Conservation (phyloP, 2,329 filamentous ascomycete species). For the Elsinoe necatrix region DNA sequence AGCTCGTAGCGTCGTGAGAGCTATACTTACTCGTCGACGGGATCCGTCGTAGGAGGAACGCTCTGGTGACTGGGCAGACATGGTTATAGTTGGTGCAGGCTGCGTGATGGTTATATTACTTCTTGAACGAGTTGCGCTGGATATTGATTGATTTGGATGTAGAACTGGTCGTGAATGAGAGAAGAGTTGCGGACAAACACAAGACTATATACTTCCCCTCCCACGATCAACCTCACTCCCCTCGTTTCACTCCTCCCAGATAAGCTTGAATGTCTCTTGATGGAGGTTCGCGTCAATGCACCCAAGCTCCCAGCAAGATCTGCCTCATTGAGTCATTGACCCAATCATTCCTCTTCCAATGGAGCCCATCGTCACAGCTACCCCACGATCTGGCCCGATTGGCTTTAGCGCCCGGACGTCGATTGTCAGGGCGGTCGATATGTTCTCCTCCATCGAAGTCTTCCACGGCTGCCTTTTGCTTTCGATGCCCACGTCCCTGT, state of each 20-base stretch:
- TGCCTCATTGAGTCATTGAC: constrained; percentile 9
- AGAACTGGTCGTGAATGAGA: neutral
- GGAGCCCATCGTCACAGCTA: constrained; percentile 1
- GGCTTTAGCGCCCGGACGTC: constrained; percentile 10
- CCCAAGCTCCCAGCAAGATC: constrained; percentile 12
- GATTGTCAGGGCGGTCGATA: neutral
- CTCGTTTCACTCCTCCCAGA: neutral
- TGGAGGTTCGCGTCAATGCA: neutral
- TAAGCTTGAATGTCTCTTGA: neutral
- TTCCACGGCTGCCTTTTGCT: neutral
- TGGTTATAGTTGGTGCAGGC: neutral
- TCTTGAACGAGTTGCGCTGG: too few relatives aligned
- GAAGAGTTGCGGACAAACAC: neutral
- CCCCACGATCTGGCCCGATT: constrained; percentile 5
- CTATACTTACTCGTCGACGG: constrained; percentile 15
- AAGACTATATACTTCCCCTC: neutral
- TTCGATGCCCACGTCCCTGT: neutral
- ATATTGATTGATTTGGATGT: neutral
- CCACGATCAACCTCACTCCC: neutral
- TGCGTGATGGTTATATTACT: neutral
- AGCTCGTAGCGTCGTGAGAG: neutral
- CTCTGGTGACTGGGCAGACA: constrained; percentile 17
- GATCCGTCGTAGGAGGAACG: constrained; percentile 10
- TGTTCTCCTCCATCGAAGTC: neutral
- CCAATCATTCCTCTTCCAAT: neutral